Percentiles rank a stretch among this genome's conserved stretches.
Conservation (phyloP, 192 early-diverging fungal species). For the Coemansia sp. region DNA sequence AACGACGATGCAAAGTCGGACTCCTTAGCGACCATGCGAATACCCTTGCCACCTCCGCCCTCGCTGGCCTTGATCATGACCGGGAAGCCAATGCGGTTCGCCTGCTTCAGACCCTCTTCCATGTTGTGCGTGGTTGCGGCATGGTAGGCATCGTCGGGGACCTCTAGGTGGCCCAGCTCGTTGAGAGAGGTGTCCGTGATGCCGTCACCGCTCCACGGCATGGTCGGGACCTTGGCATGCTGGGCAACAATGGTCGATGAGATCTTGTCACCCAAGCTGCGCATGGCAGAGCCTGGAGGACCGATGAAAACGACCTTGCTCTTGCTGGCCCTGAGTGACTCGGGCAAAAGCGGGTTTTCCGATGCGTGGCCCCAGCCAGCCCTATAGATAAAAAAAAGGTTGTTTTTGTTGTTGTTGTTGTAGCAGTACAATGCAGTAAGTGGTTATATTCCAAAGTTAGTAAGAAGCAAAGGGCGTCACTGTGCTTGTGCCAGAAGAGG, state of each 20-base stretch:
- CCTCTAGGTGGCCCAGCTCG: constrained; percentile 70
- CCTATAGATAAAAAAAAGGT: constrained; percentile 56
- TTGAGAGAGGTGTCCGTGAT: constrained; percentile 72
- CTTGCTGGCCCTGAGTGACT: constrained; percentile 79
- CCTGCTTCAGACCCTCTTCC: constrained; percentile 81
- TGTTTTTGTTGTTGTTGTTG: too few relatives aligned
- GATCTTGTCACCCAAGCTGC: constrained; percentile 98
- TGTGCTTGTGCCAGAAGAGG: too few relatives aligned
- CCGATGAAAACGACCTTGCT: constrained; percentile 93
- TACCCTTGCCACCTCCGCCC: constrained; percentile 99
- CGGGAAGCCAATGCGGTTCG: constrained; percentile 90
- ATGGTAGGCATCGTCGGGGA: constrained; percentile 79
- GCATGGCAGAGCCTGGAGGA: constrained; percentile 95
- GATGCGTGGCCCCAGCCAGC: constrained; percentile 99
- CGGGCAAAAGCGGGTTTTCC: constrained; percentile 94
- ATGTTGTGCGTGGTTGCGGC: constrained; percentile 82
- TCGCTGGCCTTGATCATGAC: constrained; percentile 99
- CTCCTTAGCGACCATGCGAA: constrained; percentile 84
- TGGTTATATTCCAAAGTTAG: background rate
- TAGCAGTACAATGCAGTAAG: constrained; percentile 1
- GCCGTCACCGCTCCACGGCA: constrained; percentile 92
- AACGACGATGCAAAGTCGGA: constrained; percentile 75
- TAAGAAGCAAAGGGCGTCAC: background rate
- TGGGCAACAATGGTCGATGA: constrained; percentile 99
- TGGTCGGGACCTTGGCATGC: constrained; percentile 92